Evolutionary conservation across 2,329 filamentous ascomycete genomes (phyloP), one percentile per base, ranked within the genome.

Genomic region (Coniochaeta hoffmannii): DNA sequence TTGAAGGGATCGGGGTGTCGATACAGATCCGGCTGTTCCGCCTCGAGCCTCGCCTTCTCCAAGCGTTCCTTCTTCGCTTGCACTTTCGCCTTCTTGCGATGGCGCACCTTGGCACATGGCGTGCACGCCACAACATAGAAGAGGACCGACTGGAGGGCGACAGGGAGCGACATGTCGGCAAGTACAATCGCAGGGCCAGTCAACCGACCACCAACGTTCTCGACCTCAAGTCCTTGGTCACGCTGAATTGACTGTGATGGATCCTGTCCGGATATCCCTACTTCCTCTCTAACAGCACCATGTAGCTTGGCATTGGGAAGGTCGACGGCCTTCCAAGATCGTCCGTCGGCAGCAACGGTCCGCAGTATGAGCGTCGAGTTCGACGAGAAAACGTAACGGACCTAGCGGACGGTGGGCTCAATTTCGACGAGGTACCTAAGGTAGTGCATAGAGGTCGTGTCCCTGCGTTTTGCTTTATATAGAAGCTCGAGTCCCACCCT

Each of bases 71-170:
- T 80, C 66, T 83, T 84, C 52, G 89, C 88, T 67, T 89, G 80
- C 62, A 82, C 81, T 69, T 83, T 86, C 56, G 87, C 80, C 69
- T 87, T 87, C 62, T 87, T 82, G 60, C 85, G 84, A 67, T 88
- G 82, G 53, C 80, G 78, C 58, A 87, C 81, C 62, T 89, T 82
- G 56, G 85, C 79, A 73, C 91, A 97, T 71, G 88, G 88, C 59
- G 87, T 85, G 68, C 89, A 93, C 55, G 88, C 87, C 57, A 88
- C 74, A 61, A 90, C 78, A 74, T 89, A 90, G 76, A 91, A 92
- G 68, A 89, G 74, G 61, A 86, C 87, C 54, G 88, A 91, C 70
- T 90, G 89, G 31, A 90, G 75, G 64, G 82, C 83, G 58, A 82
- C 76, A 56, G 75, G 73, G 60, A 85, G 73, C 57, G 77, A 77